Percentiles rank a stretch among this genome's conserved stretches.
phyloP scores from a whole-genome alignment of 192 early-diverging fungal genomes.

The Coemansia sp. region DNA sequence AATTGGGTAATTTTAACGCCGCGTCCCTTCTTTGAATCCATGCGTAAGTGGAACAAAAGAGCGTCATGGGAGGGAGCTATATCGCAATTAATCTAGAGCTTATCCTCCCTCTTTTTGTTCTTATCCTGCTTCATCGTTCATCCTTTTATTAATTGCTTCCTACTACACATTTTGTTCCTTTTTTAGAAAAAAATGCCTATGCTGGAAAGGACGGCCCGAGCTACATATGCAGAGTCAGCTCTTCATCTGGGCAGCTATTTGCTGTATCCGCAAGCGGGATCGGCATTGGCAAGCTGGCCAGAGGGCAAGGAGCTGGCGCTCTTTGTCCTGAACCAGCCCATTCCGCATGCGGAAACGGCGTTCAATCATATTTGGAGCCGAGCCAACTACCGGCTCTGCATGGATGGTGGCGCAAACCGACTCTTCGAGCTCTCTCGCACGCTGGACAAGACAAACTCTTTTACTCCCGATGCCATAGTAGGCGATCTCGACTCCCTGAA shows the following conservation, averaged over 20 bases:
- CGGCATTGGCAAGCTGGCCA: neutral
- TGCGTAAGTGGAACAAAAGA: too few species aligned
- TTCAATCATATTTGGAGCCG: constrained; percentile 49
- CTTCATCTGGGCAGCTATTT: constrained; percentile 29
- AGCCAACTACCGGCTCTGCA: constrained; percentile 59
- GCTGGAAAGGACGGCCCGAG: neutral
- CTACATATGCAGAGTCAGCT: neutral
- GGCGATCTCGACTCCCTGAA: constrained; percentile 87
- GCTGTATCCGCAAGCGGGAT: constrained; percentile 20
- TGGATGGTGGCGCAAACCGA: constrained; percentile 89
- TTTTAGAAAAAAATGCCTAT: neutral
- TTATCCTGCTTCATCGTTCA: neutral
- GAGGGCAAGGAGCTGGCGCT: constrained; percentile 42
- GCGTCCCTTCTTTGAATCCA: too few species aligned
- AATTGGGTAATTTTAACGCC: too few species aligned
- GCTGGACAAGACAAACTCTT: constrained; percentile 14
- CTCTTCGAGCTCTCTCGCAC: constrained; percentile 64
- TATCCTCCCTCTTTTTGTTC: neutral
- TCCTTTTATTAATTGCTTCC: neutral
- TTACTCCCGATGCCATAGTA: constrained; percentile 68
- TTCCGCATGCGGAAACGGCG: constrained; percentile 37
- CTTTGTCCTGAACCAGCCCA: constrained; percentile 75
- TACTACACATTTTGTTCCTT: neutral
- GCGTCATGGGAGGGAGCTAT: too few species aligned
- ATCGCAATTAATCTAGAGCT: neutral